Percentiles rank a stretch among this genome's conserved stretches.
These are phyloP conservation scores for Amanita rubescens DNA, from an alignment of 768 basidiomycete genomes.

Conservation along the genomic window DNA sequence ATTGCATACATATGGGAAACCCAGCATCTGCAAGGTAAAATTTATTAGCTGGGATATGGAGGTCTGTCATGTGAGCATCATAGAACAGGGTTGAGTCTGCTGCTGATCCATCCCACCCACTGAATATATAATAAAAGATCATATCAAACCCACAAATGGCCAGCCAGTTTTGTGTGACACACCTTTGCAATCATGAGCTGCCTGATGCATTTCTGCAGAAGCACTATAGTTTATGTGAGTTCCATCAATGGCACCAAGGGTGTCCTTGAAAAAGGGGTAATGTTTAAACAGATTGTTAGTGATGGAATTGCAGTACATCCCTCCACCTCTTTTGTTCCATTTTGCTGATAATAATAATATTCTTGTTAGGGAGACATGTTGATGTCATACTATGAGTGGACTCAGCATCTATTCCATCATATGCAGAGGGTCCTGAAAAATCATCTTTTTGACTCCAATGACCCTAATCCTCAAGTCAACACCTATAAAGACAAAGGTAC, in stretches of 20 bases:
- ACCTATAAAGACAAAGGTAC: too few relatives aligned
- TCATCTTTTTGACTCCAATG: too few relatives aligned
- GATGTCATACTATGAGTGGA: too few relatives aligned
- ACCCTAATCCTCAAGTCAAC: too few relatives aligned
- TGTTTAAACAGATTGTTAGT: too few relatives aligned
- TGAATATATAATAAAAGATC: constrained; percentile 27
- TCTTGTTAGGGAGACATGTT: too few relatives aligned
- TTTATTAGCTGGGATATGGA: constrained; percentile 23
- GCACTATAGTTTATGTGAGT: constrained; percentile 16
- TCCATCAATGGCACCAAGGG: constrained; percentile 27
- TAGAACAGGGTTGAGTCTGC: constrained; percentile 29
- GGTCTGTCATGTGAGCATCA: constrained; percentile 18
- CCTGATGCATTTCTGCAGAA: neutral
- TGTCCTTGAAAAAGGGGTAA: constrained; percentile 26
- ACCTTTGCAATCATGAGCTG: constrained; percentile 23
- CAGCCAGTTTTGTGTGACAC: constrained; percentile 29
- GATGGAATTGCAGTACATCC: too few relatives aligned
- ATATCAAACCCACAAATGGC: constrained; percentile 31
- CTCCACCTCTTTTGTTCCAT: too few relatives aligned
- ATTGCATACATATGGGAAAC: constrained; percentile 26
- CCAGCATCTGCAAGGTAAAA: constrained; percentile 32
- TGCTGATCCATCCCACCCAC: constrained; percentile 33
- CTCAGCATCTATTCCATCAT: too few relatives aligned
- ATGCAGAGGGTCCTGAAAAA: too few relatives aligned
- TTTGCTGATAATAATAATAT: too few relatives aligned